Conservation (phyloP, 2,329 filamentous ascomycete genomes). For the Bisporella sp. region DNA sequence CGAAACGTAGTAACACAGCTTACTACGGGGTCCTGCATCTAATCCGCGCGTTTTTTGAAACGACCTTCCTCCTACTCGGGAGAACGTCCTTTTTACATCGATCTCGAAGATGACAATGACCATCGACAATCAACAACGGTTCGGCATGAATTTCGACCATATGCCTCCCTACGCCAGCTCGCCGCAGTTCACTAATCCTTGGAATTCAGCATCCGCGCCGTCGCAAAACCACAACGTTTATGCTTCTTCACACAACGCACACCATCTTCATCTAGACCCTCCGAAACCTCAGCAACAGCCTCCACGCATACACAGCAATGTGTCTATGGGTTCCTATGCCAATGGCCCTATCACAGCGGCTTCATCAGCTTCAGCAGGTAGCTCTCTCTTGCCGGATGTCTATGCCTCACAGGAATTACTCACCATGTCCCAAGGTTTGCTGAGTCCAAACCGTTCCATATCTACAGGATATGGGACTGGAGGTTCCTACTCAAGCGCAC, state of each 20-base stretch:
- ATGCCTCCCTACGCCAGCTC: constrained; percentile 55
- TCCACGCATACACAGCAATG: constrained; percentile 49
- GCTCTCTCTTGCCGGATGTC: constrained; percentile 49
- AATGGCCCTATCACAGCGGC: constrained; percentile 62
- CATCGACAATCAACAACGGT: constrained; percentile 82
- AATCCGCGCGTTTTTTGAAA: constrained; percentile 20
- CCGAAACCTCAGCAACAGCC: constrained; percentile 50
- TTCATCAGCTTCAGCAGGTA: constrained; percentile 59
- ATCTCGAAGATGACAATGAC: constrained; percentile 75
- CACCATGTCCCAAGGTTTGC: constrained; percentile 67
- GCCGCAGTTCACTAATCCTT: constrained; percentile 86
- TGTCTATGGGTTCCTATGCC: constrained; percentile 62
- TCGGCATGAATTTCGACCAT: constrained; percentile 70
- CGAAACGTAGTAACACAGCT: constrained; percentile 10
- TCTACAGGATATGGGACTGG: constrained; percentile 62
- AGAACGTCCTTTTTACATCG: constrained; percentile 4
- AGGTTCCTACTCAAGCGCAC: constrained; percentile 58
- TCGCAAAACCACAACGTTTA: constrained; percentile 51
- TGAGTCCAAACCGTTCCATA: constrained; percentile 52
- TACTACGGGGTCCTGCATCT: constrained; percentile 26
- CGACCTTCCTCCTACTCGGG: constrained; percentile 7
- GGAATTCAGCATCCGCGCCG: constrained; percentile 53
- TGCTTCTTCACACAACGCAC: constrained; percentile 44
- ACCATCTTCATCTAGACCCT: constrained; percentile 47
- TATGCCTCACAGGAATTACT: constrained; percentile 61